These are phyloP conservation scores for Populus nigra DNA, from an alignment of 345 rosid genomes.

Conservation along the genomic window DNA sequence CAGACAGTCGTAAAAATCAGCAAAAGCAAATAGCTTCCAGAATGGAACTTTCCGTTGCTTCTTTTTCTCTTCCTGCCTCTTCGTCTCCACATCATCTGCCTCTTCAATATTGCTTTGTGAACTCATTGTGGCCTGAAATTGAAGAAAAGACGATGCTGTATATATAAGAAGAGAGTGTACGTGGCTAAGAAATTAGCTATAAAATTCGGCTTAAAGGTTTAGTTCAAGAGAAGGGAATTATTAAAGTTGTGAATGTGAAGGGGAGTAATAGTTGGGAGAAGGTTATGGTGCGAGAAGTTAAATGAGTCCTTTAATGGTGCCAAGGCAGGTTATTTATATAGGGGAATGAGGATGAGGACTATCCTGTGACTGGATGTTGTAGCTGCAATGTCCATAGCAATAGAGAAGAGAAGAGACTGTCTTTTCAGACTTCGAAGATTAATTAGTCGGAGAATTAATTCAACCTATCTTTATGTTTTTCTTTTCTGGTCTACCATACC, in stretches of 20 bases:
- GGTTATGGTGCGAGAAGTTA: background rate
- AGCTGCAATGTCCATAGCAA: background rate
- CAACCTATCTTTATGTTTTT: too few species aligned
- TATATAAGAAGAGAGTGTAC: background rate
- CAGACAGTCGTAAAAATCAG: constrained; percentile 72
- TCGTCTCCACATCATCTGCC: constrained; percentile 20
- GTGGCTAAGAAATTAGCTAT: background rate
- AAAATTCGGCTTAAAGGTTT: background rate
- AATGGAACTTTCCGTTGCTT: constrained; percentile 44
- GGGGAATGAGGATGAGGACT: background rate
- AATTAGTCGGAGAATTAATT: background rate
- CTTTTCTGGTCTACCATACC: too few species aligned
- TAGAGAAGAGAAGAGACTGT: background rate
- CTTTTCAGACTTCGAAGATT: background rate
- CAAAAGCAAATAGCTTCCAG: constrained; percentile 71
- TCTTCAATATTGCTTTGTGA: constrained; percentile 20
- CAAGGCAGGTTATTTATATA: background rate
- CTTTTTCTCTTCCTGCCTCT: constrained; percentile 20
- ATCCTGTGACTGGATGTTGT: background rate
- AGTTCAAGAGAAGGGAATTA: background rate
- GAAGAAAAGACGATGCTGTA: background rate
- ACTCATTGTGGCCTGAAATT: constrained; percentile 8
- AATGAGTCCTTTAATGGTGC: background rate
- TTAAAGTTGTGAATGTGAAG: background rate
- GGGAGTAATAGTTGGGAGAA: background rate